Percentiles rank a stretch among this genome's conserved stretches.
Conservation (phyloP, 2,329 filamentous ascomycete genomes). For the Coniochaeta sp. region DNA sequence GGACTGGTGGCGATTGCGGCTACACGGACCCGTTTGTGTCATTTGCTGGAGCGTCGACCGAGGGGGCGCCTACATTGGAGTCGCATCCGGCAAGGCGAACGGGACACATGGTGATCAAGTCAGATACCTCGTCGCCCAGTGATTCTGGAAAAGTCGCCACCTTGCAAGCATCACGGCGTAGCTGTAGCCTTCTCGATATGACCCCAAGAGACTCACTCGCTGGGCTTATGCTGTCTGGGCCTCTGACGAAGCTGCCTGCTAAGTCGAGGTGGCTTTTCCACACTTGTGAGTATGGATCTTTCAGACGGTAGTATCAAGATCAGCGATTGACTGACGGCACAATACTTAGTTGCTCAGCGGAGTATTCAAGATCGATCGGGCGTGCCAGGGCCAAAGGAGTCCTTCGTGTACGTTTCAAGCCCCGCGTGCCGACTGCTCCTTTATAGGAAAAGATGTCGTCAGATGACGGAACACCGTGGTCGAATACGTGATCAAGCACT, state of each 20-base stretch:
- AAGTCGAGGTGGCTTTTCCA: conserved; percentile 27
- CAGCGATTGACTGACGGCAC: background rate
- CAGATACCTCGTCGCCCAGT: conserved; percentile 8
- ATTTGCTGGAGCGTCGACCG: background rate
- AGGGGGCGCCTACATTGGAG: background rate
- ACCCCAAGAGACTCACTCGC: conserved; percentile 19
- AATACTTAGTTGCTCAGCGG: background rate
- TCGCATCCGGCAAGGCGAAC: background rate
- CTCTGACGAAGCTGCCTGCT: conserved; percentile 17
- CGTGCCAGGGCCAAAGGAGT: conserved; percentile 1
- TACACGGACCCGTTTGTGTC: conserved; percentile 15
- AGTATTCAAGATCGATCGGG: background rate
- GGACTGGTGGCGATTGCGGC: conserved; percentile 33
- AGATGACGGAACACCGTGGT: background rate
- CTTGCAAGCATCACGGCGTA: background rate
- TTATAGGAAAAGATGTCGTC: background rate
- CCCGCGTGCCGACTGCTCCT: background rate
- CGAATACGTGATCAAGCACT: background rate
- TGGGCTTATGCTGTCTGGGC: conserved; percentile 6
- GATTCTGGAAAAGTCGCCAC: conserved; percentile 3
- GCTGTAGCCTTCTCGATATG: conserved; percentile 10
- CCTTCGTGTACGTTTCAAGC: conserved; percentile 20
- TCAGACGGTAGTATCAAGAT: background rate
- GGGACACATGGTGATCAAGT: conserved; percentile 4
- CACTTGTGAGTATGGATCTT: conserved; percentile 19